Evolutionary conservation across 192 early-diverging fungal species (phyloP), one percentile per base, ranked within the genome.

Genomic region (Mortierella antarctica): DNA sequence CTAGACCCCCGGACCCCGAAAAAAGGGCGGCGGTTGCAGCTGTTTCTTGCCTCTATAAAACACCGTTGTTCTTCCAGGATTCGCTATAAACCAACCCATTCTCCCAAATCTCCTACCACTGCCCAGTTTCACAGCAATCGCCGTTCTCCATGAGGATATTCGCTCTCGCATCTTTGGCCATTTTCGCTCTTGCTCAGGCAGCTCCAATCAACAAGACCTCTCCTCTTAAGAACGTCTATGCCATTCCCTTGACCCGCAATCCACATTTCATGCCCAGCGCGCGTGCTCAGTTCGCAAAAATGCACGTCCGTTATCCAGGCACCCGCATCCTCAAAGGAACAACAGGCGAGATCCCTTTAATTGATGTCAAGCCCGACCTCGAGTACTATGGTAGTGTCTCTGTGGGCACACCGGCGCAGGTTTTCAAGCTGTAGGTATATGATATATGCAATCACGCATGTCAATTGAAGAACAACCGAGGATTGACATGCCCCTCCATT

Each of bases 331-430:
- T 12, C 50, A 49, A 47, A 41, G 62, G 20, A 6, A 40, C 57
- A 11, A 45, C 59, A 18, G 59, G 50, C 51, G 31, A 52, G 31
- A 41, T 54, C 49, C 79, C 74, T 49, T 57, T 82, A 57, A 70
- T 57, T 59, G 79, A 84, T 66, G 73, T 71, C 61, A 50, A 70
- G 14, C 9, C 77, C 72, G 88, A 89, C 49, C 23, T 74, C 46
- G 78, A 92, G 83, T 92, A 92, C 68, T 92, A 92, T 65, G 89
- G 85, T 61, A 81, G 73, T 21, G 88, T 91, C 39, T 74, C 84
- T 4, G 82, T 91, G 42, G 91, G 91, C n/a, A 85, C 91, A 20
- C 91, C 91, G 54, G 85, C 87, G 15, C 89, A 91, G 59, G 71
- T 67, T 40, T 85, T 92, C 71, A 91, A 91, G 68, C 77, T 70